These are phyloP conservation scores for Tylopilus sp. DNA, from an alignment of 1,284 basidiomycete genomes.

Conservation along the genomic window DNA sequence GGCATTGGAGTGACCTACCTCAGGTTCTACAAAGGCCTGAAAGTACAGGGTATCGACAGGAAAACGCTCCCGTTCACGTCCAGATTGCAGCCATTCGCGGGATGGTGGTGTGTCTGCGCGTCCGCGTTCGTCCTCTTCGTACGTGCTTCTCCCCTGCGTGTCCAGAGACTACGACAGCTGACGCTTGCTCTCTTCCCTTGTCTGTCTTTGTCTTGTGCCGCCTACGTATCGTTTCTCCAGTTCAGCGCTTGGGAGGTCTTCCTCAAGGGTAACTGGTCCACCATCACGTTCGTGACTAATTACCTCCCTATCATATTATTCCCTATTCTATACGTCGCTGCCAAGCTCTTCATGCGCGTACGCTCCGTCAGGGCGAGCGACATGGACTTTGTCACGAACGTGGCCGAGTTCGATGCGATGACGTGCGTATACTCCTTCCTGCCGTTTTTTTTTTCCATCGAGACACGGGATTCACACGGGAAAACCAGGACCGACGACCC, in stretches of 20 bases:
- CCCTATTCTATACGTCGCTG: conserved; percentile 51
- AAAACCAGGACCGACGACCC: conserved; percentile 27
- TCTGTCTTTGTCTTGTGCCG: not conserved
- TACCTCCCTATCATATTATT: conserved; percentile 63
- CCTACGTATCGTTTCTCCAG: conserved; percentile 12
- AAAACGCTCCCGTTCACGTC: conserved; percentile 48
- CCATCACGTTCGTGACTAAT: conserved; percentile 43
- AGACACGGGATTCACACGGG: too few relatives aligned
- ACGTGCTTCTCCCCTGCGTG: conserved; percentile 13
- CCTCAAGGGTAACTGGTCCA: conserved; percentile 37
- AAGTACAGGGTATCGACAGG: conserved; percentile 26
- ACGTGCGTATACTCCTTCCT: conserved; percentile 33
- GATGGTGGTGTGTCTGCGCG: conserved; percentile 40
- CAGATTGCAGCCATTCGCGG: conserved; percentile 46
- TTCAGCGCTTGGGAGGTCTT: conserved; percentile 47
- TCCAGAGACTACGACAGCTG: not conserved
- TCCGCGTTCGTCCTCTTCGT: conserved; percentile 41
- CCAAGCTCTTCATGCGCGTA: conserved; percentile 40
- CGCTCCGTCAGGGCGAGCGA: conserved; percentile 39
- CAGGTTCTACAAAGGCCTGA: conserved; percentile 5
- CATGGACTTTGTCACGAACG: conserved; percentile 57
- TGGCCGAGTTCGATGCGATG: conserved; percentile 51
- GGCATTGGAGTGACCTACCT: conserved; percentile 45
- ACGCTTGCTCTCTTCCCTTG: not conserved
- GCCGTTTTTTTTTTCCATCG: too few relatives aligned